Evolutionary conservation across 2,329 filamentous ascomycete species (phyloP).

Genomic region (Chaetomiaceae sp.): DNA sequence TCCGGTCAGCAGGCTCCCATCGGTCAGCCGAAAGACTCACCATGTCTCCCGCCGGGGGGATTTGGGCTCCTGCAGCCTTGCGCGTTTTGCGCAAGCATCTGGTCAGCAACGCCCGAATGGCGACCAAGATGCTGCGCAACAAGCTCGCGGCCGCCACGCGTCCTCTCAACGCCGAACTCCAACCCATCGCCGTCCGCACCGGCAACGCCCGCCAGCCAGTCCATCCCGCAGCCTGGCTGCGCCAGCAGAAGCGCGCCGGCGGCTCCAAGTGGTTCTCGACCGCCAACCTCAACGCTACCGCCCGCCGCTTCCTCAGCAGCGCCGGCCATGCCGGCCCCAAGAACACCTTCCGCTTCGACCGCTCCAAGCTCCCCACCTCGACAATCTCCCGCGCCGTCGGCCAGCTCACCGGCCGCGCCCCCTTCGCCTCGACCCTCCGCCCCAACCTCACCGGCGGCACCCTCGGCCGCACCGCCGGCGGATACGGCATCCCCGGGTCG

Average conservation of each 20-base stretch:
- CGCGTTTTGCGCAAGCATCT: constrained; percentile 51
- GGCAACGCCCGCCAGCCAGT: constrained; percentile 46
- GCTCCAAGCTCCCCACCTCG: constrained; percentile 46
- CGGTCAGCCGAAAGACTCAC: constrained; percentile 23
- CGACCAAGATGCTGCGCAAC: constrained; percentile 45
- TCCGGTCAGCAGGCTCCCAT: constrained; percentile 2
- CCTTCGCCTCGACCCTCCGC: constrained; percentile 82
- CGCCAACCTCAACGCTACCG: constrained; percentile 40
- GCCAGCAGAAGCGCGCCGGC: constrained; percentile 45
- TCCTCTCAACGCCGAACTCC: constrained; percentile 42
- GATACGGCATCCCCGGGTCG: constrained; percentile 71
- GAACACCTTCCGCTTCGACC: constrained; percentile 39
- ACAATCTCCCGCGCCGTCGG: constrained; percentile 48
- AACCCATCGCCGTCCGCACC: constrained; percentile 42
- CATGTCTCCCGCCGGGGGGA: constrained; percentile 55
- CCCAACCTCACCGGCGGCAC: constrained; percentile 90
- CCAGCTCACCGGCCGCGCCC: constrained; percentile 68
- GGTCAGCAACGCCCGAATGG: constrained; percentile 38
- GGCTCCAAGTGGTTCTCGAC: constrained; percentile 47
- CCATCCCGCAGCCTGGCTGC: constrained; percentile 47
- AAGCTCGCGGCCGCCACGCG: constrained; percentile 44
- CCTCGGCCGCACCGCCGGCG: constrained; percentile 77
- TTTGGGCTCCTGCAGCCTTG: constrained; percentile 54
- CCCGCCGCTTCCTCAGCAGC: constrained; percentile 50
- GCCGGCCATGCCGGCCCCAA: constrained; percentile 32